phyloP scores from a whole-genome alignment of 169 alveolate species.

The Eimeria falciformis region DNA sequence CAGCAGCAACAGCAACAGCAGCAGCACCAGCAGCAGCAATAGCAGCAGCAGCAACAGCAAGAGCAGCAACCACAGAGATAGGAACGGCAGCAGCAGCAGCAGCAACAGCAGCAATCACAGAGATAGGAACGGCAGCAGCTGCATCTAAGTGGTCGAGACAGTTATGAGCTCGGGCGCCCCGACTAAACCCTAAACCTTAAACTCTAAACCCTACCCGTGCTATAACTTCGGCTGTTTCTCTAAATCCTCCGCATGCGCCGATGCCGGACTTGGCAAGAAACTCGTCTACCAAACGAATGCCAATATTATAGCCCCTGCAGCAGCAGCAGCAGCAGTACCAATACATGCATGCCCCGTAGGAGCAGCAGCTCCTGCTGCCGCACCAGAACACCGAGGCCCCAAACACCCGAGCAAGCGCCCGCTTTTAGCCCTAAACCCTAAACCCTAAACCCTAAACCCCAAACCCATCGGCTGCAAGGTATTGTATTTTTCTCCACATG shows the following conservation, averaged over 20 bases:
- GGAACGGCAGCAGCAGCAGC: background rate
- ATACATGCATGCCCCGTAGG: too few relatives aligned
- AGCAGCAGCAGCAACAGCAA: background rate
- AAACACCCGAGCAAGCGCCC: background rate
- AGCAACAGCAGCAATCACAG: background rate
- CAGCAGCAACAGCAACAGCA: background rate
- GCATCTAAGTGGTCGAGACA: too few relatives aligned
- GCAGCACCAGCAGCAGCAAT: background rate
- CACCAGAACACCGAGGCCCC: background rate
- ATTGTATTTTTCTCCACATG: too few relatives aligned
- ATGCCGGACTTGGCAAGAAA: constrained; percentile 91
- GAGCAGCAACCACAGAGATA: too few relatives aligned
- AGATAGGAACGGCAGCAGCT: too few relatives aligned
- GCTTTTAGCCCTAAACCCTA: background rate
- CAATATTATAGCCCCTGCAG: constrained; percentile 93
- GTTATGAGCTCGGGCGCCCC: too few relatives aligned
- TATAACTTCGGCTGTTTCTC: constrained; percentile 82
- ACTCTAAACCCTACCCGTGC: constrained; percentile 78
- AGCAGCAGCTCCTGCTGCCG: background rate
- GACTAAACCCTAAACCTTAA: background rate
- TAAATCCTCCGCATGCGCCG: constrained; percentile 84
- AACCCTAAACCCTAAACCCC: background rate
- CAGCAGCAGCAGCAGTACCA: constrained; percentile 23
- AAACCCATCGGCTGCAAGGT: background rate
- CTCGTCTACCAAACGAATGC: constrained; percentile 93